Percentiles rank a stretch among this genome's conserved stretches.
Conservation (phyloP, 768 basidiomycete species). For the Dendrothele bispora region DNA sequence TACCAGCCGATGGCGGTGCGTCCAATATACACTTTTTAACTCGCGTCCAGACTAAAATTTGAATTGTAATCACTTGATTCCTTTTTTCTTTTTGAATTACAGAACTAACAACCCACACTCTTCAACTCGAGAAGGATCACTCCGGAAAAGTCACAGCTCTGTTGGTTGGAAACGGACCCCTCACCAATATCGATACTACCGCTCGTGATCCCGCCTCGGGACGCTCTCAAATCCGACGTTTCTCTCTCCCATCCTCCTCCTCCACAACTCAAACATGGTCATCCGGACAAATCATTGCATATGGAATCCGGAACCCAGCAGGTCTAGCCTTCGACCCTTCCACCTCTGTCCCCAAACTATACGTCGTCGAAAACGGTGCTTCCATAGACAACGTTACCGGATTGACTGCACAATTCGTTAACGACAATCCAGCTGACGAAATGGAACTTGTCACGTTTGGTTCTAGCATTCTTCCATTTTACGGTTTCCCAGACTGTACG, state of each 20-base stretch:
- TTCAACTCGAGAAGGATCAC: constrained; percentile 29
- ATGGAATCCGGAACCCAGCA: constrained; percentile 45
- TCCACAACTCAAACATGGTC: constrained; percentile 23
- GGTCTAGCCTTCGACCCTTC: constrained; percentile 36
- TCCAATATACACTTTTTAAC: no score
- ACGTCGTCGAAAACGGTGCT: constrained; percentile 44
- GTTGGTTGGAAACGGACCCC: constrained; percentile 37
- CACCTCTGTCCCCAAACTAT: constrained; percentile 20
- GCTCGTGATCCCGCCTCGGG: constrained; percentile 42
- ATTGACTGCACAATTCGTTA: constrained; percentile 38
- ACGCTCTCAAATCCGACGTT: constrained; percentile 36
- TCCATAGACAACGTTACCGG: constrained; percentile 41
- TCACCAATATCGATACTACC: constrained; percentile 40
- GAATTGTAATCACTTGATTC: no score
- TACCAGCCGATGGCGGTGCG: constrained; percentile 21
- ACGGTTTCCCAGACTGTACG: constrained; percentile 45
- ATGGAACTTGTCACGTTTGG: constrained; percentile 27
- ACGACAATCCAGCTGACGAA: constrained; percentile 47
- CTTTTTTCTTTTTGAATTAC: no score
- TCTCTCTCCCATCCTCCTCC: constrained; percentile 6
- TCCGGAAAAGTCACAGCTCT: constrained; percentile 19
- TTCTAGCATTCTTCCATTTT: constrained; percentile 21
- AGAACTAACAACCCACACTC: constrained; percentile 44
- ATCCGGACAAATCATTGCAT: constrained; percentile 36
- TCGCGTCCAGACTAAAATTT: no score